Evolutionary conservation across 2,329 filamentous ascomycete species (phyloP).

Genomic region (Elsinoe ampelina): DNA sequence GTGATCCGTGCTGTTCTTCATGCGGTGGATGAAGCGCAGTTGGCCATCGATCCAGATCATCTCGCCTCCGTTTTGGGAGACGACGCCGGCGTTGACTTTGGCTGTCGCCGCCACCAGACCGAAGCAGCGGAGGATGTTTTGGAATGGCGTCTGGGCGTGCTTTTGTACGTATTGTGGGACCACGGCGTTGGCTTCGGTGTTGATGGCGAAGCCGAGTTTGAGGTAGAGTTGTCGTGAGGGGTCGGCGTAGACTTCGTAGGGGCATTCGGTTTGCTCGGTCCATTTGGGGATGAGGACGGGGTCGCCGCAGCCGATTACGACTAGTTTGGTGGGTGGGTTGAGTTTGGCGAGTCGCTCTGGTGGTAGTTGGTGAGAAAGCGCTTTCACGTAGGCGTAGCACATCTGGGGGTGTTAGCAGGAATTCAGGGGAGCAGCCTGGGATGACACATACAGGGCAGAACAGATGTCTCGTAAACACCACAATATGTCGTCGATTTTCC

Average conservation of each 20-base stretch:
- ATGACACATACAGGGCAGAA: constrained; percentile 29
- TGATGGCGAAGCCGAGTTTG: constrained; percentile 25
- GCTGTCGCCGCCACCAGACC: constrained; percentile 14
- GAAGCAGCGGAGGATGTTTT: constrained; percentile 11
- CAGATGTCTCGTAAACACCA: constrained; percentile 34
- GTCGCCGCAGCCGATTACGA: constrained; percentile 29
- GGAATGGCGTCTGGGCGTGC: not conserved
- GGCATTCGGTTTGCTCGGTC: constrained; percentile 22
- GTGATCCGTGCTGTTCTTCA: constrained; percentile 30
- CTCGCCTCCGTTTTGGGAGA: constrained; percentile 30
- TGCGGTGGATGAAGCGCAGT: constrained; percentile 28
- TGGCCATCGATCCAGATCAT: constrained; percentile 28
- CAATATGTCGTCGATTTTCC: constrained; percentile 21
- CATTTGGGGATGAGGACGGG: constrained; percentile 25
- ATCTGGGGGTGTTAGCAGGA: constrained; percentile 16
- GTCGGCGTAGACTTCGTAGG: constrained; percentile 28
- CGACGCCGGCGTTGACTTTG: constrained; percentile 17
- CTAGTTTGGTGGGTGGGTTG: constrained; percentile 22
- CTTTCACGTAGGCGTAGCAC: constrained; percentile 28
- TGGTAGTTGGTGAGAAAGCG: constrained; percentile 22
- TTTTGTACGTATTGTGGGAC: constrained; percentile 24
- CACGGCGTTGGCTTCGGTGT: constrained; percentile 19
- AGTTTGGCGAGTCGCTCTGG: constrained; percentile 18
- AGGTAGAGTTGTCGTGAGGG: constrained; percentile 24
- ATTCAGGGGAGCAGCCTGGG: not conserved